phyloP scores from a whole-genome alignment of 352 stramenopile species.

The Phytopythium cucurbitacearum region DNA sequence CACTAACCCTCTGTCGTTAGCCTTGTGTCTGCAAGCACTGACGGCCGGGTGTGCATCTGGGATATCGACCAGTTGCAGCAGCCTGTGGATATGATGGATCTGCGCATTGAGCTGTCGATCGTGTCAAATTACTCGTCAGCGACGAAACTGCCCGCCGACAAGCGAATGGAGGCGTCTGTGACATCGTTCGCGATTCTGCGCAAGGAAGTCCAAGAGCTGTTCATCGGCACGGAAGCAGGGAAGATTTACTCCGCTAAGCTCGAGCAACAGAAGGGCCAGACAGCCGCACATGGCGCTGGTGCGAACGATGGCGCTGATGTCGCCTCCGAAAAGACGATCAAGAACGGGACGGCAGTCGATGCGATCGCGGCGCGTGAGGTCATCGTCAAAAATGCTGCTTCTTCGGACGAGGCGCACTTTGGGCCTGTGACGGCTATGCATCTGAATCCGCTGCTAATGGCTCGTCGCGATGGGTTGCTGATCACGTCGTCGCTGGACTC shows the following conservation, averaged over 20 bases:
- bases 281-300: constrained; percentile 6
- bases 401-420: constrained; percentile 72
- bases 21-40: constrained; percentile 81
- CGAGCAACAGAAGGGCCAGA: constrained; percentile 71
- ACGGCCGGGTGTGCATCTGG: constrained; percentile 84
- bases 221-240: constrained; percentile 79
- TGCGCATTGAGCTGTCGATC: constrained; percentile 76
- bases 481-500: constrained; percentile 85
- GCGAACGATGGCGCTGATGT: constrained; percentile 17
- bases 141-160: constrained; percentile 51
- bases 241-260: constrained; percentile 77
- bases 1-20: constrained; percentile 13
- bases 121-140: constrained; percentile 68
- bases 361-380: constrained; percentile 45
- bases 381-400: constrained; percentile 51
- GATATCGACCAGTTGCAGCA: constrained; percentile 83
- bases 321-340: constrained; percentile 35
- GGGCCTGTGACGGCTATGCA: constrained; percentile 83
- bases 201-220: constrained; percentile 82
- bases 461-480: constrained; percentile 71
- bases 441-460: constrained; percentile 67
- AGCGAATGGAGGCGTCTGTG: constrained; percentile 84
- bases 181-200: constrained; percentile 79
- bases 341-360: constrained; percentile 16
- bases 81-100: constrained; percentile 77